Conservation (phyloP, 1,284 basidiomycete genomes). For the Puccinia coronata region DNA sequence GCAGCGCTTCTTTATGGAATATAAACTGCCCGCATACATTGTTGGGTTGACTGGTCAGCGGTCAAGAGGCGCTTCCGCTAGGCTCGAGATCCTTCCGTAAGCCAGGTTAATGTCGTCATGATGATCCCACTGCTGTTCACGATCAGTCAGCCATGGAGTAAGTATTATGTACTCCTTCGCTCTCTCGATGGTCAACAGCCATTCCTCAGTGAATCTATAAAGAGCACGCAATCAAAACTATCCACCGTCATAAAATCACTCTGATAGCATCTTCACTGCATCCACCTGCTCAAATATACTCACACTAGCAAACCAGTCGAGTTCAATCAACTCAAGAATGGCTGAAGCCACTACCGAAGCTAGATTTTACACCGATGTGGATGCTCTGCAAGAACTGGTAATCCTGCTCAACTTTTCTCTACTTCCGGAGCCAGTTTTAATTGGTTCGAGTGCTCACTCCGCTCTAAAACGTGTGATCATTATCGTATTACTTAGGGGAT, state of each 20-base stretch:
- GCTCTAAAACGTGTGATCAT: not conserved
- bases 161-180: not conserved
- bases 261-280: too few species aligned
- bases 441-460: not conserved
- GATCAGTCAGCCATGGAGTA: not conserved
- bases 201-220: not conserved
- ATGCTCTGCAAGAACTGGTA: conserved; percentile 48
- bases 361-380: conserved; percentile 44
- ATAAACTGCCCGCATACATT: too few species aligned
- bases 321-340: not conserved
- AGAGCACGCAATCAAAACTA: not conserved
- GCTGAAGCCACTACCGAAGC: not conserved
- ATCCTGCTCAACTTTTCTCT: not conserved
- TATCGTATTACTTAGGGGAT: conserved; percentile 70
- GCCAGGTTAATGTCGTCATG: not conserved
- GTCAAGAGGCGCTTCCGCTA: too few species aligned
- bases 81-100: not conserved
- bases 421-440: not conserved
- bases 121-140: not conserved
- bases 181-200: not conserved
- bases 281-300: not conserved
- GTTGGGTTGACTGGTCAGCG: too few species aligned
- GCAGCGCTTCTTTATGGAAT: too few species aligned
- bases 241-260: too few species aligned
- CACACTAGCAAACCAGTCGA: not conserved